Evolutionary conservation across 1,139 yeast genomes (phyloP).

Genomic region (Pichia sp.): DNA sequence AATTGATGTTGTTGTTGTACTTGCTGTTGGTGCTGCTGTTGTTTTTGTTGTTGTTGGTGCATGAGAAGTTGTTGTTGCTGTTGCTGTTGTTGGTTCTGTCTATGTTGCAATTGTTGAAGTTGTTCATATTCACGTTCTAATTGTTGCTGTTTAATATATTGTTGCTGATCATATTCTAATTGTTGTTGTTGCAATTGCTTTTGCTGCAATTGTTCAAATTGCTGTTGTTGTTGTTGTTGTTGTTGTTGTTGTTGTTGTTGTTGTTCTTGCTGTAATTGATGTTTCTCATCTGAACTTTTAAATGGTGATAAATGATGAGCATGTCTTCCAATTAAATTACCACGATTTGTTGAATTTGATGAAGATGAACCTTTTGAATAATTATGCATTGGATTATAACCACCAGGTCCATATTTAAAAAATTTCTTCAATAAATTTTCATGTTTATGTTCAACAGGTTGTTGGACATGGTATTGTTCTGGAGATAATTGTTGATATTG

Average conservation of each 20-base stretch:
- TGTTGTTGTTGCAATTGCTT: background rate
- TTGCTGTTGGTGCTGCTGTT: constrained; percentile 3
- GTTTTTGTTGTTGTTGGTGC: background rate
- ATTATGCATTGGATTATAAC: constrained; percentile 9
- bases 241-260: constrained; percentile 4
- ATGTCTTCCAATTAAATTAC: constrained; percentile 3
- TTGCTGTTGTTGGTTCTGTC: constrained; percentile 1
- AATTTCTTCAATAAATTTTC: constrained; percentile 14
- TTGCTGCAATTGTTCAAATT: constrained; percentile 5
- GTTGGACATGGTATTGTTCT: constrained; percentile 1
- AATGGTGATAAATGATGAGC: constrained; percentile 12
- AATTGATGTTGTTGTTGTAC: background rate
- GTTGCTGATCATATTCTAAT: background rate
- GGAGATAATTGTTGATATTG: background rate
- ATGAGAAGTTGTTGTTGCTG: constrained; percentile 3
- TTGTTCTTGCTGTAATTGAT: constrained; percentile 8
- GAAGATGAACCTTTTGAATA: background rate
- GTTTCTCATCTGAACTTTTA: constrained; percentile 1
- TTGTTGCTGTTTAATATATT: constrained; percentile 2
- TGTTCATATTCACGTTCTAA: background rate
- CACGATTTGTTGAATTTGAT: background rate
- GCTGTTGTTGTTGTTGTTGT: constrained; percentile 1
- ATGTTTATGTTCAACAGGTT: constrained; percentile 13
- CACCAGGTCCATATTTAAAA: constrained; percentile 16
- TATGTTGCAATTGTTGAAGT: background rate